Conservation (phyloP, 805 yeast genomes). For the Schwanniomyces vanrijiae region DNA sequence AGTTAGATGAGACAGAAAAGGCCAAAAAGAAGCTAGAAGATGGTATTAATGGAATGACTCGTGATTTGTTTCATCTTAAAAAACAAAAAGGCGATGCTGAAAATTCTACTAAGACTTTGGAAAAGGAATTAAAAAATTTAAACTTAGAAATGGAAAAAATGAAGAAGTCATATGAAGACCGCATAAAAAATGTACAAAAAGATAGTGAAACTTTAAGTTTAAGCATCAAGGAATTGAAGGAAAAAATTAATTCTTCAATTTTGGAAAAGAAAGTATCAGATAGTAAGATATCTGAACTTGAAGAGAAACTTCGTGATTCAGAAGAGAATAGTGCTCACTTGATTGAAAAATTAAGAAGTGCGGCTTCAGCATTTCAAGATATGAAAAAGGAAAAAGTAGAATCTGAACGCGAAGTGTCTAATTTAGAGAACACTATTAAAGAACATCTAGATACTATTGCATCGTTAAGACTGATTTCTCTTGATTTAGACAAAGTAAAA, state of each 20-base stretch:
- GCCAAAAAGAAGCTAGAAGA: slow-evolving; percentile 70
- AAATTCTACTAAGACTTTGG: slow-evolving; percentile 38
- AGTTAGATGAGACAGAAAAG: slow-evolving; percentile 30
- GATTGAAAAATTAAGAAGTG: slow-evolving; percentile 42
- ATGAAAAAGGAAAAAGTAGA: slow-evolving; percentile 18
- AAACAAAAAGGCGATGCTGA: slow-evolving; percentile 57
- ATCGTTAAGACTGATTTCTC: slow-evolving; percentile 11
- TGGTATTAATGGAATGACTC: slow-evolving; percentile 87
- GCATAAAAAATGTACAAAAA: slow-evolving; percentile 17
- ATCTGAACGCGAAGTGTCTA: slow-evolving; percentile 13
- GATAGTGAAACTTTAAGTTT: slow-evolving; percentile 24
- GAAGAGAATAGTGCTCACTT: slow-evolving; percentile 35
- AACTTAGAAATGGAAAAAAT: slow-evolving; percentile 35
- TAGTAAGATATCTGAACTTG: slow-evolving; percentile 15
- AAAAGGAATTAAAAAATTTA: slow-evolving; percentile 37
- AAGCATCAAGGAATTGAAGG: slow-evolving; percentile 20
- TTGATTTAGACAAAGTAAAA: neutral
- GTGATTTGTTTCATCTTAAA: slow-evolving; percentile 70
- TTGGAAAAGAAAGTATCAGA: slow-evolving; percentile 18
- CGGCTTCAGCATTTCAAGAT: slow-evolving; percentile 36
- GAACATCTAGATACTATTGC: slow-evolving; percentile 6
- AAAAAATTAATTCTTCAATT: slow-evolving; percentile 20
- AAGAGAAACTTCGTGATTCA: slow-evolving; percentile 24
- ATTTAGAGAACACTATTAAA: slow-evolving; percentile 19
- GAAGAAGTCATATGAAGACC: slow-evolving; percentile 18